A percentile compares a stretch with the other conserved stretches of the same genome.
phyloP scores from a whole-genome alignment of 116 monocot genomes.

The Iris pallida region DNA sequence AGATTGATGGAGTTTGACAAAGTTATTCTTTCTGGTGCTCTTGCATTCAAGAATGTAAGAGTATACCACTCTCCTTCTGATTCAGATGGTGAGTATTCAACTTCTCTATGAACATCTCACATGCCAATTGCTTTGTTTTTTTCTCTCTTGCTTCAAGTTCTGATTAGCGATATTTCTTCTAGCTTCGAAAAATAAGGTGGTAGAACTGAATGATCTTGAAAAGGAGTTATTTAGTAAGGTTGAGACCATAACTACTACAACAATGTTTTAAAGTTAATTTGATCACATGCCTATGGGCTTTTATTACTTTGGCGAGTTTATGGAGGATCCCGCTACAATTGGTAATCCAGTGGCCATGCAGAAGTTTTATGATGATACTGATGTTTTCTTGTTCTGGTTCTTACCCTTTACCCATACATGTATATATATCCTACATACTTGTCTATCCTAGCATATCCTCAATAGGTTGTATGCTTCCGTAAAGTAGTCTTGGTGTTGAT shows the following conservation, averaged over 20 bases:
- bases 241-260: slow-evolving; percentile 42
- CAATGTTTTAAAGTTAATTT: slow-evolving; percentile 41
- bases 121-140: neutral
- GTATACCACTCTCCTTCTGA: slow-evolving; percentile 28
- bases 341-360: slow-evolving; percentile 59
- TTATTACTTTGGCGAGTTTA: slow-evolving; percentile 50
- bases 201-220: slow-evolving; percentile 41
- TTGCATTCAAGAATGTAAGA: slow-evolving; percentile 37
- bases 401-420: no score
- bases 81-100: slow-evolving; percentile 16
- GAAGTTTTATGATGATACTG: slow-evolving; percentile 42
- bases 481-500: neutral
- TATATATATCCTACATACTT: no score
- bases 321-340: slow-evolving; percentile 46
- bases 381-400: slow-evolving; percentile 49
- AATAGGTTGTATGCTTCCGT: no score
- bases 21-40: slow-evolving; percentile 38
- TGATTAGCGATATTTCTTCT: slow-evolving; percentile 7
- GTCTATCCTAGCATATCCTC: no score
- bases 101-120: neutral
- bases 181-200: slow-evolving; percentile 26
- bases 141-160: neutral
- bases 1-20: slow-evolving; percentile 38
- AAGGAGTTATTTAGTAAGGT: slow-evolving; percentile 43
- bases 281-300: slow-evolving; percentile 41